phyloP scores from a whole-genome alignment of 2,329 filamentous ascomycete species.

The Ceratocystis harringtonii region DNA sequence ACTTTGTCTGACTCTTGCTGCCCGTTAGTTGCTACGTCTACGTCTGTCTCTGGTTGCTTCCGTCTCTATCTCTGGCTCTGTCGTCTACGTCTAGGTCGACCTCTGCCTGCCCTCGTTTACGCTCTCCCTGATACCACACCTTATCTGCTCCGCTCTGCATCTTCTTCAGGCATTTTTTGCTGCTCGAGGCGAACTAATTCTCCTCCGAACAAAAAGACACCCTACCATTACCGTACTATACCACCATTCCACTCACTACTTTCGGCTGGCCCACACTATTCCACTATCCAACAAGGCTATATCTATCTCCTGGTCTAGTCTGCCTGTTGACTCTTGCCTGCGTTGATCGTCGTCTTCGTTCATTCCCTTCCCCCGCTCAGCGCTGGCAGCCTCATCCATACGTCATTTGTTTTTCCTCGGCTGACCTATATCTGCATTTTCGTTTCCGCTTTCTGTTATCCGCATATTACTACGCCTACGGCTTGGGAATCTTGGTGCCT shows the following conservation, averaged over 20 bases:
- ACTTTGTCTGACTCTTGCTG: background rate
- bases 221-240: background rate
- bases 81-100: background rate
- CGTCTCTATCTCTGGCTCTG: background rate
- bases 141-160: background rate
- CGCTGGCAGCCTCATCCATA: no score
- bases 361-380: no score
- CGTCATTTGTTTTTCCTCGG: background rate
- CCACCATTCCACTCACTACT: no score
- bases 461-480: background rate
- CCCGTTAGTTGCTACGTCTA: conserved; percentile 1
- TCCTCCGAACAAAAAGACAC: background rate
- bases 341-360: no score
- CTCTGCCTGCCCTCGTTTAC: no score
- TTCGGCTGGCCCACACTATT: no score
- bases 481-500: background rate
- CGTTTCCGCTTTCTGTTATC: background rate
- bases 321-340: no score
- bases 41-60: background rate
- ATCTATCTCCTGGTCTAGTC: no score
- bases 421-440: background rate
- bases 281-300: no score
- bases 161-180: background rate
- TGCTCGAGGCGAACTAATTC: background rate
- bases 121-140: background rate